A percentile compares a stretch with the other conserved stretches of the same genome.
phyloP scores from a whole-genome alignment of 148 eudicot species.

The Cornus controversa region DNA sequence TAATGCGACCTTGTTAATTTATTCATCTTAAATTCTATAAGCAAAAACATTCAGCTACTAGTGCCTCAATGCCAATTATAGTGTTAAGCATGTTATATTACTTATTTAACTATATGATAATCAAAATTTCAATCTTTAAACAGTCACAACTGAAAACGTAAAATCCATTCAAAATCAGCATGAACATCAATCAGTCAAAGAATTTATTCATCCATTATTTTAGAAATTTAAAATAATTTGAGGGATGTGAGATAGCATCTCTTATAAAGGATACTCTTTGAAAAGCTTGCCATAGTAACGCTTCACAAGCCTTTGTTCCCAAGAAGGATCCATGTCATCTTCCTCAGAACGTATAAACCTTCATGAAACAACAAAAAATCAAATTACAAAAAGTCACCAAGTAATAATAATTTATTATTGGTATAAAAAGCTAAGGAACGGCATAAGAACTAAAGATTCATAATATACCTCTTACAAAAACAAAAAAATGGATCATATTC shows the following conservation, averaged over 20 bases:
- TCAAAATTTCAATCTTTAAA: neutral
- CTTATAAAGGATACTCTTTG: constrained; percentile 87
- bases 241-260: neutral
- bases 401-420: neutral
- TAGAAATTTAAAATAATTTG: neutral
- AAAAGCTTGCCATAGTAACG: constrained; percentile 96
- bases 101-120: no score
- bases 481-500: no score
- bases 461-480: no score
- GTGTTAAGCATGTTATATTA: neutral
- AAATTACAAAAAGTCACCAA: neutral
- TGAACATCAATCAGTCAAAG: neutral
- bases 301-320: constrained; percentile 94
- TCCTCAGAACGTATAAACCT: constrained; percentile 94
- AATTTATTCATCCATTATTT: no score
- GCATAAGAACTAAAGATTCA: no score
- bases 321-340: constrained; percentile 83
- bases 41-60: neutral
- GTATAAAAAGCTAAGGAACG: neutral
- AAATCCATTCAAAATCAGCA: neutral
- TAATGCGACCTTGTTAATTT: neutral
- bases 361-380: neutral
- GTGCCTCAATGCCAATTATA: neutral
- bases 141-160: neutral
- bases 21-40: neutral